Evolutionary conservation across 78 protist genomes (phyloP), one percentile per base, ranked within the genome.

Genomic region (Creolimax fragrantissima): DNA sequence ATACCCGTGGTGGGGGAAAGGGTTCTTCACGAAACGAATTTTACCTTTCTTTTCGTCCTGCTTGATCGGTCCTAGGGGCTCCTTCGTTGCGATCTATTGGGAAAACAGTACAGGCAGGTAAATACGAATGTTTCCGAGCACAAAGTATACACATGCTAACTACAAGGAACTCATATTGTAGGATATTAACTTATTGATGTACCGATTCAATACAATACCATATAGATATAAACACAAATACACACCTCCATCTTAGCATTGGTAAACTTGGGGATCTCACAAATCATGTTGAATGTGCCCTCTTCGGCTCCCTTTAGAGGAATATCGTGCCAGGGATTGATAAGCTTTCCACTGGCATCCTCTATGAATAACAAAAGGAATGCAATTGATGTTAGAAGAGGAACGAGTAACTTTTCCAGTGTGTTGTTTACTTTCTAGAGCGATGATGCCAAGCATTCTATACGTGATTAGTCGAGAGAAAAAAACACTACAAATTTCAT

Each of bases 191-290:
- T 17, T 17, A 81, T 3, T n/a, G n/a, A n/a, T n/a, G n/a, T n/a
- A n/a, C n/a, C n/a, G n/a, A n/a, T n/a, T n/a, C n/a, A n/a, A n/a
- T n/a, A n/a, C n/a, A n/a, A n/a, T n/a, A n/a, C n/a, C n/a, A n/a
- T n/a, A n/a, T n/a, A n/a, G n/a, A n/a, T 39, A 81, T 81, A 4
- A 4, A 41, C 3, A 81, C 3, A 81, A n/a, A n/a, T n/a, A n/a
- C n/a, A 58, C 3, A 89, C 94, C 93, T 96, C 98, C 92, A 96
- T 67, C 94, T 96, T 96, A 39, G 96, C 95, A 66, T 95, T 93
- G 91, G 98, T 94, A 90, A 95, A 94, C 43, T 95, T 84, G 67
- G 98, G 98, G 85, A 96, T 93, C 92, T 96, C 98, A 74, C 89
- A 74, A 81, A 96, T 84, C 94, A 95, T 91, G 94, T 95, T 95